phyloP scores from a whole-genome alignment of 78 protist species.

The Bigelowiella natans region DNA sequence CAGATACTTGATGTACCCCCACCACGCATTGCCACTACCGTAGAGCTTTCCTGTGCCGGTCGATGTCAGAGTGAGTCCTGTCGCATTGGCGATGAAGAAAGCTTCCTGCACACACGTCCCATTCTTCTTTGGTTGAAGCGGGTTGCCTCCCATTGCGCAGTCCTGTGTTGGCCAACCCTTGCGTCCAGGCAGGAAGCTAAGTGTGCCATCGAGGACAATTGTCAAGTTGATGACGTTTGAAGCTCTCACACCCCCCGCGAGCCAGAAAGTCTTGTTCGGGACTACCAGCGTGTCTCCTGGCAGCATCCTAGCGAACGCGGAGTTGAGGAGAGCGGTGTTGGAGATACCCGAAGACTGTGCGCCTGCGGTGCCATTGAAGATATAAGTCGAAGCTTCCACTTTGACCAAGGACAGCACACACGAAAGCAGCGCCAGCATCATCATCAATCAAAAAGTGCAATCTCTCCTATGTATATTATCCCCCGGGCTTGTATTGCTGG shows the following conservation, averaged over 20 bases:
- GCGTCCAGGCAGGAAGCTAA: slow-evolving; percentile 13
- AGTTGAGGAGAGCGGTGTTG: no score
- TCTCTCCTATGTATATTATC: no score
- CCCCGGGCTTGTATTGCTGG: no score
- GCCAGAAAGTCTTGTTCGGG: slow-evolving; percentile 32
- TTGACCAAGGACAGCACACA: no score
- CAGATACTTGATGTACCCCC: slow-evolving; percentile 43
- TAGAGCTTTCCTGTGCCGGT: slow-evolving; percentile 19
- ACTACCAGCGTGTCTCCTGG: slow-evolving; percentile 33
- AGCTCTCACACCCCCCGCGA: slow-evolving; percentile 45
- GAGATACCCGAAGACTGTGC: no score
- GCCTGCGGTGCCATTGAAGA: no score
- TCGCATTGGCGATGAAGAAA: not conserved
- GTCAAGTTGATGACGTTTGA: not conserved
- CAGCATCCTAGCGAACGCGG: not conserved
- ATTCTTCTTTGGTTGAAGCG: no score
- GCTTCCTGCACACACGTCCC: not conserved
- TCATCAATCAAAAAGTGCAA: no score
- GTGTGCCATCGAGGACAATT: slow-evolving; percentile 39
- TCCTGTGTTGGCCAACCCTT: not conserved
- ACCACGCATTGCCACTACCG: slow-evolving; percentile 53
- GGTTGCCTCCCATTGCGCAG: no score
- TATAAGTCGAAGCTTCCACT: no score
- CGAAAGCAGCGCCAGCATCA: no score
- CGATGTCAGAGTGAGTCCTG: slow-evolving; percentile 19